These are phyloP conservation scores for Trypanosoma theileri DNA, from an alignment of 208 protist genomes.

Conservation along the genomic window DNA sequence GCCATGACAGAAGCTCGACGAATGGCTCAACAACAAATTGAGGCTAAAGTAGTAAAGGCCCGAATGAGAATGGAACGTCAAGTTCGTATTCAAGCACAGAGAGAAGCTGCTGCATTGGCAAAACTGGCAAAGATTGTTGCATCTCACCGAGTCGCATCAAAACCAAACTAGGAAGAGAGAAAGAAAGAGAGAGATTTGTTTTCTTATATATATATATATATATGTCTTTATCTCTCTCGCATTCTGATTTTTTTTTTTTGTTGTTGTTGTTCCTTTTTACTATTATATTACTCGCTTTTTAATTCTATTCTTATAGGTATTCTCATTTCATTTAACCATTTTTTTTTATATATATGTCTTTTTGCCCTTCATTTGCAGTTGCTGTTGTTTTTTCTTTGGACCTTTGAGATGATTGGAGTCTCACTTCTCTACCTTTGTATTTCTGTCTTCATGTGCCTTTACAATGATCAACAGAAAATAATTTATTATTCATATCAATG, in stretches of 20 bases:
- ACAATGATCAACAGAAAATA: neutral
- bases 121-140: conserved; percentile 81
- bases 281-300: conserved; percentile 4
- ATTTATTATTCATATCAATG: neutral
- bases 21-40: conserved; percentile 54
- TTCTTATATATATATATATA: no score
- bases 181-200: neutral
- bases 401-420: no score
- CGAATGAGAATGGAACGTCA: conserved; percentile 44
- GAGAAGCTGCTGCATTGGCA: conserved; percentile 64
- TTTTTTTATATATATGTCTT: conserved; percentile 8
- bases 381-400: conserved; percentile 9
- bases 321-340: neutral
- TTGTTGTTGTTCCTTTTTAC: neutral
- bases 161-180: conserved; percentile 3
- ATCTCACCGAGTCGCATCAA: conserved; percentile 29
- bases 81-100: conserved; percentile 46
- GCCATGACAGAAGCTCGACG: conserved; percentile 51
- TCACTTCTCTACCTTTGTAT: no score
- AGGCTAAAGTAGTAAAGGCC: conserved; percentile 32
- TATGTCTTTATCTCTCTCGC: no score
- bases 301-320: conserved; percentile 16
- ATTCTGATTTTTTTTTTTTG: neutral
- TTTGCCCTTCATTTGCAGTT: conserved; percentile 2
- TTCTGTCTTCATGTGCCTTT: no score